Evolutionary conservation across 2,329 filamentous ascomycete species (phyloP), one percentile per base, ranked within the genome.

Genomic region (Fusarium setosum): DNA sequence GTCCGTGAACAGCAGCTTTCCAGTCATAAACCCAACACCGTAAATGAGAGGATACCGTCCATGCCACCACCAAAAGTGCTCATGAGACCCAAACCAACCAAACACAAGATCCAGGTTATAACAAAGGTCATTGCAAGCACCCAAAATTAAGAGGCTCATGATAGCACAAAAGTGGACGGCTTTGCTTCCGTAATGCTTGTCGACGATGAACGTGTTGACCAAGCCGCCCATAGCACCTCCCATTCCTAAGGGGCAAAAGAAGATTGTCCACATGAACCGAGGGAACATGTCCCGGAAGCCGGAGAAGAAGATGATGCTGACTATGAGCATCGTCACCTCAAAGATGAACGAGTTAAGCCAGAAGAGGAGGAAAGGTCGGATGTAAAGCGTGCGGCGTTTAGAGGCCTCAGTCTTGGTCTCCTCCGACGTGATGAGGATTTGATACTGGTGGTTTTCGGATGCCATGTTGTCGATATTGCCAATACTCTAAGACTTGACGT

Each of bases 11-110:
- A 47, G 15, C 26, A 47, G 12, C 26, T 47, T 32, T 8, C 42
- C 26, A n/a, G 42, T 47, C 13, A 47, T 32, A 5, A 31, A 47
- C 10, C 59, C 55, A 5, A 51, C 48, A 11, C 26, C 42, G n/a
- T 62, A 59, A 15, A 62, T 62, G 4, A 55, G 13, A 3, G 45
- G 42, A n/a, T 59, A 62, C 3, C 59, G 24, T 3, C 31, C 35
- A 40, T 62, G 59, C 59, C 59, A 62, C 55, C 55, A 62, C 59
- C 59, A 62, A 23, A 62, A 59, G 12, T 59, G 49, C 13, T 62
- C 49, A 6, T 40, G 48, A 5, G 59, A 35, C 8, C 55, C 59
- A 31, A 62, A 62, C 55, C 54, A 55, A 6, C 55, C 49, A 32
- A 62, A 62, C 0, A 62, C 32, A 31, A 59, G 55, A 37, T 59